Evolutionary conservation across 306 rosid species (phyloP).

Genomic region (Acacia confusa): DNA sequence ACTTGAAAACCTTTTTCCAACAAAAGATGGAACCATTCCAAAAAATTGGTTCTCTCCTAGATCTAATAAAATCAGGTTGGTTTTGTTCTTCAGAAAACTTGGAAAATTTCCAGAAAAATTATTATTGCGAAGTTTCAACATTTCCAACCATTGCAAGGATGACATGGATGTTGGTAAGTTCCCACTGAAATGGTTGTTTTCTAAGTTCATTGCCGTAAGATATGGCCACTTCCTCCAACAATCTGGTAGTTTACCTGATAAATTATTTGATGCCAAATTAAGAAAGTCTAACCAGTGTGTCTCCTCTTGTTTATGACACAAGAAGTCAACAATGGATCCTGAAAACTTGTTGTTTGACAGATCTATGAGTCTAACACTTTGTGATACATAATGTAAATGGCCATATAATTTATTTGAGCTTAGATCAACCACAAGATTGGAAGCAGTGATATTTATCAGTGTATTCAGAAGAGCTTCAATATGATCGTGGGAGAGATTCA

Average conservation of each 20-base stretch:
- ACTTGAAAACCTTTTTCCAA: not conserved
- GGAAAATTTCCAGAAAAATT: not conserved
- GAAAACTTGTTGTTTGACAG: not conserved
- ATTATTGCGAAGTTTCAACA: slow-evolving; percentile 3
- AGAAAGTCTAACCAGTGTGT: not conserved
- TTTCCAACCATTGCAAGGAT: not conserved
- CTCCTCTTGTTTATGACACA: not conserved
- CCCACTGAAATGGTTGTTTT: not conserved
- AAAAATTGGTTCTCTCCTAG: not conserved
- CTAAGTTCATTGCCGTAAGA: not conserved
- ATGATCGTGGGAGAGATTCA: slow-evolving; percentile 17
- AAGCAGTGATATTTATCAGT: not conserved
- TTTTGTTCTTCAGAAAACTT: not conserved
- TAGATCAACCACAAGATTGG: not conserved
- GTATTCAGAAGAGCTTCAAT: slow-evolving; percentile 1
- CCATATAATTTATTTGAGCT: slow-evolving; percentile 14
- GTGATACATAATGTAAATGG: not conserved
- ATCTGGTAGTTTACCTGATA: not conserved
- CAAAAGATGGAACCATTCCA: not conserved
- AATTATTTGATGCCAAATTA: not conserved
- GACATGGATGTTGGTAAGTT: not conserved
- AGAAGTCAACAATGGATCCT: not conserved
- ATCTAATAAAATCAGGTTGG: not conserved
- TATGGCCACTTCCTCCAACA: slow-evolving; percentile 16
- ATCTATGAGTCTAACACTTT: fast-evolving